Conservation (phyloP, 1,139 yeast species). For the Pichia sp. region DNA sequence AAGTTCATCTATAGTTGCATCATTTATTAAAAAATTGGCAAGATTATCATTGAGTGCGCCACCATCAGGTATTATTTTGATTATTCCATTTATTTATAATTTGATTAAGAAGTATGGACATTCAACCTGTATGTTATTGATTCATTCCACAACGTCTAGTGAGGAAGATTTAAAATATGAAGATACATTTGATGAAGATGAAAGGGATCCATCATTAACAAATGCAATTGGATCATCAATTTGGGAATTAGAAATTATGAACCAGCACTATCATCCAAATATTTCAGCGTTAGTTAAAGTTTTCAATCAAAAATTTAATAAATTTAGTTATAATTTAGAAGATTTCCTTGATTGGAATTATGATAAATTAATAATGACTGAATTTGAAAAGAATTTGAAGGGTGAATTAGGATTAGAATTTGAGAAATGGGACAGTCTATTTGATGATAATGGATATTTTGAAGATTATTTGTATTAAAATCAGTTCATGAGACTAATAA, state of each 20-base stretch:
- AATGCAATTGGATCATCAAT: constrained; percentile 78
- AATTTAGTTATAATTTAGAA: constrained; percentile 80
- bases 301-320: constrained; percentile 82
- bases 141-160: constrained; percentile 48
- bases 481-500: constrained; percentile 10
- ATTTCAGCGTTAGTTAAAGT: constrained; percentile 88
- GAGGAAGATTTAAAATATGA: constrained; percentile 26
- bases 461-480: constrained; percentile 17
- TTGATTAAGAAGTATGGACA: constrained; percentile 67
- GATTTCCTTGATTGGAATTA: constrained; percentile 94
- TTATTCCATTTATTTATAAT: constrained; percentile 88
- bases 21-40: constrained; percentile 79
- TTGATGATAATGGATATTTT: constrained; percentile 28
- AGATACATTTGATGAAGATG: constrained; percentile 65
- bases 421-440: constrained; percentile 48
- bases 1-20: constrained; percentile 76
- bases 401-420: constrained; percentile 74
- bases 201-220: constrained; percentile 69
- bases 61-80: constrained; percentile 82
- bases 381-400: constrained; percentile 60
- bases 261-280: constrained; percentile 88
- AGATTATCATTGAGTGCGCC: constrained; percentile 73
- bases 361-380: constrained; percentile 65
- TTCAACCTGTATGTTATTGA: constrained; percentile 86
- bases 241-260: constrained; percentile 83